Evolutionary conservation across 768 basidiomycete species (phyloP), one percentile per base, ranked within the genome.

Genomic region (Amylocystis lapponica): DNA sequence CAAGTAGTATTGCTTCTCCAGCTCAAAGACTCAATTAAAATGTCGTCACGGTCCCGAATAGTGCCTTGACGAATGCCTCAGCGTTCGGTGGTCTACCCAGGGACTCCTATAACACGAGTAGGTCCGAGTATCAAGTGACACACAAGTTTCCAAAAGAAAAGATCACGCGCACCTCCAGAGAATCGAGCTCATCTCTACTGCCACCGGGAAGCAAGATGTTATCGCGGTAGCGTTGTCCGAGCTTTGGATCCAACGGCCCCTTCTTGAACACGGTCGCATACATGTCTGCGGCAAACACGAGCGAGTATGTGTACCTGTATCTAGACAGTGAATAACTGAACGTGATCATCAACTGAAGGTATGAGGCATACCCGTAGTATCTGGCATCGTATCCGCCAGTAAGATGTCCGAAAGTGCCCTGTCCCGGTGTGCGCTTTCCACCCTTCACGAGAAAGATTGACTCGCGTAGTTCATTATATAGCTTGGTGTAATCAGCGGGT

Each of bases 401-500:
- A 33, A 92, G 81, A 58, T 92, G 88, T 0, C 75, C 82, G 54
- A 93, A 91, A 2, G 78, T 64, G 34, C 74, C 78, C 58, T 91
- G 89, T 1, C 87, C 90, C 22, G 85, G 80, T 29, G 68, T 69
- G 14, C 69, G 66, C 49, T 75, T 75, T 14, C 63, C 73, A 14
- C 72, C 73, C 54, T 83, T 80, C 5, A 90, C 80, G 12, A 87
- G 68, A 0, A 84, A 85, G 29, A 89, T 72, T 41, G 70, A 58
- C 57, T 89, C 76, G 16, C 87, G 71, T 39, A 92, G 64, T 11
- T 72, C 69, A 53, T 81, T 86, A 88, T 88, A 94, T 12, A 92
- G 67, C 41, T 67, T 62, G n/a, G 86, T 90, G 58, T 83, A 85
- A 52, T 92, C 86, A 20, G 73, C 70, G 14, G 57, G 59, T 16